Conservation (phyloP, 208 protist genomes). For the Phytomonas francai region DNA sequence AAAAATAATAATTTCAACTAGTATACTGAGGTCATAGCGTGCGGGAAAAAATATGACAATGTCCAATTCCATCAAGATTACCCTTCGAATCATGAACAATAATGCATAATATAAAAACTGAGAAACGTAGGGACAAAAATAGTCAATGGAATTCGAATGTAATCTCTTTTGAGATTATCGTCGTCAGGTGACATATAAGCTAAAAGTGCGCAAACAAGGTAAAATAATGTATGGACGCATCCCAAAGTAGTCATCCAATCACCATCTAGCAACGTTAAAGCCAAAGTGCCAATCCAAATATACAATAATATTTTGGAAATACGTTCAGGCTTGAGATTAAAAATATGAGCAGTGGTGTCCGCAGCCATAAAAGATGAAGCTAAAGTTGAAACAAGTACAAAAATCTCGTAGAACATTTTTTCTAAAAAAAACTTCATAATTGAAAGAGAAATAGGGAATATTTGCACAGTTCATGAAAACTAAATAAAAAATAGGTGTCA, state of each 20-base stretch:
- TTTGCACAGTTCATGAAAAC: neutral
- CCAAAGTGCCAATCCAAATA: conserved; percentile 25
- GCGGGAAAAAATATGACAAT: neutral
- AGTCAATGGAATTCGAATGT: conserved; percentile 37
- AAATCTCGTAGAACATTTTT: conserved; percentile 20
- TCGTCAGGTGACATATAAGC: conserved; percentile 7
- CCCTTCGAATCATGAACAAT: conserved; percentile 7
- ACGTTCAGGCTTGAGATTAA: conserved; percentile 15
- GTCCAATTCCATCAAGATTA: neutral
- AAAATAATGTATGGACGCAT: conserved; percentile 22
- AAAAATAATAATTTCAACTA: neutral
- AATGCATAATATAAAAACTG: conserved; percentile 27
- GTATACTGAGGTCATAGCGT: neutral
- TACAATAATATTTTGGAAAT: conserved; percentile 22
- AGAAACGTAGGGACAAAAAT: conserved; percentile 44
- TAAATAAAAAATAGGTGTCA: conserved; percentile 1
- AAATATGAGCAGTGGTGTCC: conserved; percentile 42
- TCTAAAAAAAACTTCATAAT: neutral
- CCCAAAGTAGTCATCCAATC: conserved; percentile 39
- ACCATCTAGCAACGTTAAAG: conserved; percentile 23
- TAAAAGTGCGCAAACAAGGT: conserved; percentile 19
- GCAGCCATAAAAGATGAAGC: conserved; percentile 65
- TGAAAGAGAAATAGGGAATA: neutral
- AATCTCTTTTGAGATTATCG: conserved; percentile 19
- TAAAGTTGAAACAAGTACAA: conserved; percentile 29